Percentiles rank a stretch among this genome's conserved stretches.
phyloP scores from a whole-genome alignment of 2,329 filamentous ascomycete genomes.

The Ceratocystis cubensis region DNA sequence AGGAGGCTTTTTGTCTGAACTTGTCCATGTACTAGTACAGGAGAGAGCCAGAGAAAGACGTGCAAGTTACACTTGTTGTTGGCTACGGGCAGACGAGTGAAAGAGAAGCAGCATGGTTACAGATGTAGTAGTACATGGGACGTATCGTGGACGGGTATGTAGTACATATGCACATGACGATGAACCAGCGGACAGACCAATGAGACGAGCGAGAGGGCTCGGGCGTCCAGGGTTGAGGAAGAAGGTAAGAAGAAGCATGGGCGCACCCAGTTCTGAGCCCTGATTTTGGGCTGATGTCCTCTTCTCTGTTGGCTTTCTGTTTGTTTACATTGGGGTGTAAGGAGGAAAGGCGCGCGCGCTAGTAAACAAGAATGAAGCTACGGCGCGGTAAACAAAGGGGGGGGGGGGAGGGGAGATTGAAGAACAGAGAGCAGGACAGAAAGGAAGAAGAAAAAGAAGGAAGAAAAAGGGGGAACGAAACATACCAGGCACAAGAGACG shows the following conservation, averaged over 20 bases:
- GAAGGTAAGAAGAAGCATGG: not conserved
- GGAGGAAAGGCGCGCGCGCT: no score
- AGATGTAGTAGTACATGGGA: not conserved
- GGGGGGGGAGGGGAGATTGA: not conserved
- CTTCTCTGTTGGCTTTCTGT: no score
- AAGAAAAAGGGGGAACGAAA: not conserved
- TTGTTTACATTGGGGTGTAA: no score
- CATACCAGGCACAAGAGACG: not conserved
- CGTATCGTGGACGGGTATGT: not conserved
- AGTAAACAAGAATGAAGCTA: no score
- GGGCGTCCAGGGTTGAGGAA: not conserved
- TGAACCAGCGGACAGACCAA: not conserved
- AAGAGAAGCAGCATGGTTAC: not conserved
- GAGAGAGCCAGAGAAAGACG: no score
- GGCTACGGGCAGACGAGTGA: not conserved
- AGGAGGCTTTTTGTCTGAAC: no score
- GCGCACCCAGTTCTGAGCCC: no score
- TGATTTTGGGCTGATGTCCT: no score
- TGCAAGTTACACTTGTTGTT: not conserved
- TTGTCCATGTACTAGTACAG: no score
- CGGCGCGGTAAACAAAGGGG: not conserved
- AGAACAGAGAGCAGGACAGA: not conserved
- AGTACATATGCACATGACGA: not conserved
- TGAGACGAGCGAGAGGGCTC: not conserved
- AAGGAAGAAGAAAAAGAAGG: not conserved